phyloP scores from a whole-genome alignment of 1,139 yeast genomes.

The Pichia sp. region DNA sequence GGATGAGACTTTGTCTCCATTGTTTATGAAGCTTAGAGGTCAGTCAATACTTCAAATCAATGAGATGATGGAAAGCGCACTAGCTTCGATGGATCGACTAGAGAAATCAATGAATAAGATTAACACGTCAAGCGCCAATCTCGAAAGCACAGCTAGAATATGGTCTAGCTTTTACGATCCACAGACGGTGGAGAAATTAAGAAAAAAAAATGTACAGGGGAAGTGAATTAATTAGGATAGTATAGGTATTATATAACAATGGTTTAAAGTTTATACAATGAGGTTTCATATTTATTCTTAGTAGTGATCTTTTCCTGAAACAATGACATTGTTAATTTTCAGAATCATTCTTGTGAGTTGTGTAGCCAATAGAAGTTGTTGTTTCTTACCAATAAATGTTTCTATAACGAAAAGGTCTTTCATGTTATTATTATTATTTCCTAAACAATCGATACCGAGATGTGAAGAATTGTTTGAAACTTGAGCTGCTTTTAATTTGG shows the following conservation, averaged over 20 bases:
- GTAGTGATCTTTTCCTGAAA: slow-evolving; percentile 35
- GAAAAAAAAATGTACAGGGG: slow-evolving; percentile 4
- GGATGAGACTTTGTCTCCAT: slow-evolving; percentile 3
- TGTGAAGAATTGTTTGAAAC: slow-evolving; percentile 61
- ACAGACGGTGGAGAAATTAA: slow-evolving; percentile 18
- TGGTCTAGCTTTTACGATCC: slow-evolving; percentile 26
- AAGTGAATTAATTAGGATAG: not conserved
- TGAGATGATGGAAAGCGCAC: slow-evolving; percentile 10
- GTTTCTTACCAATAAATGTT: slow-evolving; percentile 94
- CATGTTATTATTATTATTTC: slow-evolving; percentile 85
- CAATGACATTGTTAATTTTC: slow-evolving; percentile 92
- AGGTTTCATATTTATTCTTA: slow-evolving; percentile 8
- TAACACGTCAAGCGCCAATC: slow-evolving; percentile 8
- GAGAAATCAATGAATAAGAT: slow-evolving; percentile 12
- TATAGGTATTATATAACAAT: no score
- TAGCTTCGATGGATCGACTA: slow-evolving; percentile 9
- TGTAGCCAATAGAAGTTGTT: slow-evolving; percentile 89
- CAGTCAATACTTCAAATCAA: slow-evolving; percentile 10
- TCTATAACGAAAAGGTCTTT: slow-evolving; percentile 90
- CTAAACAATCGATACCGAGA: slow-evolving; percentile 91
- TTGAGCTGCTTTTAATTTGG: slow-evolving; percentile 79
- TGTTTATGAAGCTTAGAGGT: slow-evolving; percentile 13
- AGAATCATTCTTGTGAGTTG: slow-evolving; percentile 96
- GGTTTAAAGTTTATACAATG: no score
- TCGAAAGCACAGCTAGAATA: slow-evolving; percentile 16